Evolutionary conservation across 306 rosid species (phyloP), one percentile per base, ranked within the genome.

Genomic region (Herpetospermum pedunculosum): DNA sequence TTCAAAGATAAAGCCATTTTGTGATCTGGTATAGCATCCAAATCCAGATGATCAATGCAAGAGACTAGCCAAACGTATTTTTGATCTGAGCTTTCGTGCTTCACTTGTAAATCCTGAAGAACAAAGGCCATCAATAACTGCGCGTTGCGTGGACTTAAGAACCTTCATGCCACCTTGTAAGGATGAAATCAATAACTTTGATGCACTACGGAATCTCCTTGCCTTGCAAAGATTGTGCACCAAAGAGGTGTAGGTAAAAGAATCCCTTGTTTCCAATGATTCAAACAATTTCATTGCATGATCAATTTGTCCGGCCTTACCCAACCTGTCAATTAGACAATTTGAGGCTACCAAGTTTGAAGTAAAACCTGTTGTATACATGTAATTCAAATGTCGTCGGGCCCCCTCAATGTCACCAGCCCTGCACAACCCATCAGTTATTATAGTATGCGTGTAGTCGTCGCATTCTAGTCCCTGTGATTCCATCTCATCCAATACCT

Each of bases 251-350:
- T 85, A 86, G 1, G 92, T 84, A 75, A 81, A 75, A 21, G 86
- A 78, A 70, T 92, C 98, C 83, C 72, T 88, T 30, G 75, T 83
- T 83, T 89, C 89, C 98, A 89, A 88, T 12, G 80, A 73, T 49
- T 92, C 81, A 80, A 87, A 92, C 55, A 89, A 70, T 73, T 75
- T 80, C 75, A 89, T 48, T 8, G 98, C 98, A 47, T 35, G 67
- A 62, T 92, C 91, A 26, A 88, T 85, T n/a, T 79, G 84, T 73
- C 95, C 96, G n/a, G 89, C 83, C 86, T 88, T 92, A 77, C 98
- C 81, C 80, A 92, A 78, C 35, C 90, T 87, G 83, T 92, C 94
- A 84, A 92, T 80, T 77, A 89, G 23, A 34, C 92, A 88, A 70
- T 89, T 92, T 26, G 62, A 19, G 4, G 96, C 94, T 35, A 85